phyloP scores from a whole-genome alignment of 163 green algal species.

The Volvox carteri region DNA sequence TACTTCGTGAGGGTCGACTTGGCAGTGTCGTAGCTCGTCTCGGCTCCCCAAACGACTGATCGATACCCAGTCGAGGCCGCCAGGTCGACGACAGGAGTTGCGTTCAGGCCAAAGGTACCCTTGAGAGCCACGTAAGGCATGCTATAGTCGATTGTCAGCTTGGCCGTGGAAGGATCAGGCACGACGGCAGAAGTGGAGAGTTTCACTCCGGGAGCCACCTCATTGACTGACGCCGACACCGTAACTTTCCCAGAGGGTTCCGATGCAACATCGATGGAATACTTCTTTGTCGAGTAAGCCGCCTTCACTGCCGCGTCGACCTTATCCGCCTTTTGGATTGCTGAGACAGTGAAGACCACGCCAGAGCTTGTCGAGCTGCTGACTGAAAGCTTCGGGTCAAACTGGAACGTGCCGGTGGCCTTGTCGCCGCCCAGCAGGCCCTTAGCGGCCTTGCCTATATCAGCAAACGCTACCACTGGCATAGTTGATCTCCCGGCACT shows the following conservation, averaged over 20 bases:
- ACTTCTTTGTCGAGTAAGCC: conserved; percentile 63
- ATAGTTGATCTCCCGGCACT: conserved; percentile 33
- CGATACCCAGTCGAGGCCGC: conserved; percentile 55
- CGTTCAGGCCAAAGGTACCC: conserved; percentile 65
- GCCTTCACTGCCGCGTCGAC: conserved; percentile 52
- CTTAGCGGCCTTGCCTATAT: conserved; percentile 68
- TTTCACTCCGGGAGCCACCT: conserved; percentile 71
- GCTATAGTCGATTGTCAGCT: conserved; percentile 70
- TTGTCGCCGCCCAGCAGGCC: conserved; percentile 67
- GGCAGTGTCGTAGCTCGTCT: conserved; percentile 62
- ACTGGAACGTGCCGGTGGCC: conserved; percentile 64
- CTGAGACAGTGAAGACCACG: conserved; percentile 59
- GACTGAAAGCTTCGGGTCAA: conserved; percentile 71
- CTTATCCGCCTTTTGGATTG: conserved; percentile 71
- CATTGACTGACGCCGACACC: conserved; percentile 23
- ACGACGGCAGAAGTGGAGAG: conserved; percentile 46
- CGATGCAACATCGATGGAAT: conserved; percentile 63
- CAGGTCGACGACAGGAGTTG: conserved; percentile 65
- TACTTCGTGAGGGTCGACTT: conserved; percentile 69
- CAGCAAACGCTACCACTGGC: conserved; percentile 52
- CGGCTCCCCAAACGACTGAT: conserved; percentile 54
- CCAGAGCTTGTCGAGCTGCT: conserved; percentile 63
- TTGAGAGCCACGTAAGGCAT: conserved; percentile 67
- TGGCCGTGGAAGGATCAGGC: conserved; percentile 60
- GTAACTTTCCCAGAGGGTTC: conserved; percentile 62